phyloP scores from a whole-genome alignment of 208 protist species.

The Porcisia hertigi region DNA sequence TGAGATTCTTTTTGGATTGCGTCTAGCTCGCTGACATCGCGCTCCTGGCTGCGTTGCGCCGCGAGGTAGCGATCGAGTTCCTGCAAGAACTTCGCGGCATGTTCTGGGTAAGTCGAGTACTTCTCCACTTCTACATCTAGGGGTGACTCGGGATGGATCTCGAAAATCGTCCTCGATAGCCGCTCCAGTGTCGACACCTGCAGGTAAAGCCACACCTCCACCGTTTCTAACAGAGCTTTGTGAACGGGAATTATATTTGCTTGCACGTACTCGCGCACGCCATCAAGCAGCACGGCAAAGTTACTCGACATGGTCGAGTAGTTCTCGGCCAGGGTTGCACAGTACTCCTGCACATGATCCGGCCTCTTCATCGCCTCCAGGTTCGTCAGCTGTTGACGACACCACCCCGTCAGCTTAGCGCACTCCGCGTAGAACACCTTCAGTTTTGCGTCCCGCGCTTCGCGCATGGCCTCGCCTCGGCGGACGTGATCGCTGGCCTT shows the following conservation, averaged over 20 bases:
- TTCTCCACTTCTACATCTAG: conserved; percentile 77
- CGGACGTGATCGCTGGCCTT: conserved; percentile 43
- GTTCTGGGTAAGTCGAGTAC: conserved; percentile 57
- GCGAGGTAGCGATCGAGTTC: conserved; percentile 28
- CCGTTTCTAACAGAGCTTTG: conserved; percentile 67
- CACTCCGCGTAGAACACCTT: conserved; percentile 55
- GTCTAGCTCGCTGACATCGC: conserved; percentile 14
- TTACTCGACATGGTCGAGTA: conserved; percentile 85
- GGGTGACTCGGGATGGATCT: conserved; percentile 72
- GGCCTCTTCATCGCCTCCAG: conserved; percentile 86
- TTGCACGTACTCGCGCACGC: conserved; percentile 54
- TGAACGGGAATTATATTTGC: conserved; percentile 59
- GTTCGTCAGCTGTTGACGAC: conserved; percentile 85
- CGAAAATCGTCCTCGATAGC: conserved; percentile 70
- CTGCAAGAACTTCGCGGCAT: conserved; percentile 42
- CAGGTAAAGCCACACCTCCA: conserved; percentile 86
- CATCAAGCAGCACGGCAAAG: conserved; percentile 65
- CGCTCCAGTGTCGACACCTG: conserved; percentile 81
- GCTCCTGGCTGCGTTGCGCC: conserved; percentile 17
- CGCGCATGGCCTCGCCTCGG: conserved; percentile 28
- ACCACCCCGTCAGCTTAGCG: conserved; percentile 77
- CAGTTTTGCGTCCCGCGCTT: conserved; percentile 43
- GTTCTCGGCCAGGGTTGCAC: conserved; percentile 72
- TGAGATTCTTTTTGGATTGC: conserved; percentile 12
- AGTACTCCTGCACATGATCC: conserved; percentile 89